Base-by-base conservation (phyloP, 1,284 basidiomycete genomes). In the Takashimella tepidaria region DNA sequence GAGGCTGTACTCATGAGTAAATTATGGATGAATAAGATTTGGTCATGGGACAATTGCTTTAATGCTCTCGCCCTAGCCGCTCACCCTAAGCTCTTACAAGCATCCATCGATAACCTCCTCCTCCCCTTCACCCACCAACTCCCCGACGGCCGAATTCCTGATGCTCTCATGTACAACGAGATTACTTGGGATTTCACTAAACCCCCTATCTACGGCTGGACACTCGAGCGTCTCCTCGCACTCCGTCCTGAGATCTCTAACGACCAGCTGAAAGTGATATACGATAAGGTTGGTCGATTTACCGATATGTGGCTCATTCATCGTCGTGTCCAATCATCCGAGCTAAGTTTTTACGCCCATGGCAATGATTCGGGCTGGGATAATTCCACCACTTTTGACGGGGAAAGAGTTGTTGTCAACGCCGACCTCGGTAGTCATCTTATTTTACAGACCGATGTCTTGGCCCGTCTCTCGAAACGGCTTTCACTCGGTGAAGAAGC, bases 351-450 rank as follows among this genome's bases (percentile, higher is more conserved):
- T 23, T 52, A 52, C 24, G 19, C 23, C 24, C 50, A 52, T 22
- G 50, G 50, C 50, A 52, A 52, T 25, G 50, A 47, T 31, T 50
- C 49, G n/a, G 49, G 49, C 2, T 50, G 49, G 49, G 49, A 50
- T 42, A 50, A 50, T 42, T 24, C 41, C 22, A 50, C 49, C 1
- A 19, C 22, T 10, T 50, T 50, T 19, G 49, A 50, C 42, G 37
- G 41, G 19, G 41, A 43, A 3, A 23, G 21, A 10, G 19, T 43
- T 24, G 42, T 50, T 20, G 41, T 44, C 19, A 44, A 42, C 4
- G 40, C 49, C 4, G 49, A 50, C 41, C 49, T 50, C 23, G 49
- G 41, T 3, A 25, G 20, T 11, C 49, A 50, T 42, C 40, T 50
- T 24, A 26, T 50, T 4, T 21, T 50, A 4, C 49, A 50, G 42